Evolutionary conservation across 192 early-diverging fungal genomes (phyloP).

Genomic region (Spinellus fusiger): DNA sequence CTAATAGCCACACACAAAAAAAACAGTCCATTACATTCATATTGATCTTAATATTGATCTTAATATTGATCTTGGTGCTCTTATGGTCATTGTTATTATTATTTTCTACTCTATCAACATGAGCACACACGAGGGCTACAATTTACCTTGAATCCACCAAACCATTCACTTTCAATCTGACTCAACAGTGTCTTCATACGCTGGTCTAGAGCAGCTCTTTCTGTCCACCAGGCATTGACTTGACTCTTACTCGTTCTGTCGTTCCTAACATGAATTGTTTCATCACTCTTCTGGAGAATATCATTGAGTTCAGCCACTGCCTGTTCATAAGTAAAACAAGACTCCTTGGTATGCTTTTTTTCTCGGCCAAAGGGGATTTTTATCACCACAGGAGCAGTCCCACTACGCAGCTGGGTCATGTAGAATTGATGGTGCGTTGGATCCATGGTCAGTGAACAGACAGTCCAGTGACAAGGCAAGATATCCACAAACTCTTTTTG

Average conservation of each 20-base stretch:
- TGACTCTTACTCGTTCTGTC: conserved; percentile 49
- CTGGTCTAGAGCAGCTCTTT: conserved; percentile 62
- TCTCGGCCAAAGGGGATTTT: conserved; percentile 68
- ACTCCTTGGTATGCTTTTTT: conserved; percentile 25
- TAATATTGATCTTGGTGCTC: neutral
- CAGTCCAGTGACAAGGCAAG: conserved; percentile 67
- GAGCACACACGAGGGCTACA: no score
- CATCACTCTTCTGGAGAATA: conserved; percentile 65
- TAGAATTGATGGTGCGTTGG: conserved; percentile 57
- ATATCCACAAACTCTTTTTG: conserved; percentile 45
- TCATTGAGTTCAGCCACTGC: conserved; percentile 55
- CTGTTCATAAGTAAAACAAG: conserved; percentile 39
- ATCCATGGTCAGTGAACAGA: conserved; percentile 77
- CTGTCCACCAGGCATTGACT: conserved; percentile 80
- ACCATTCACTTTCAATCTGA: conserved; percentile 73
- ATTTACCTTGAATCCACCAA: conserved; percentile 77
- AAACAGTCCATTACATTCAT: no score
- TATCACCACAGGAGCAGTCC: conserved; percentile 50
- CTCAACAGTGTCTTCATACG: conserved; percentile 57
- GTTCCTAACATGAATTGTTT: conserved; percentile 53
- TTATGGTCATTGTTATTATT: neutral
- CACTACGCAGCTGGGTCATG: conserved; percentile 53
- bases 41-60: no score
- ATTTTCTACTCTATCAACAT: neutral
- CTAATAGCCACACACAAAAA: conserved; percentile 6